Evolutionary conservation across 345 rosid species (phyloP), one percentile per base, ranked within the genome.

Genomic region (Pugionium dolabratum): DNA sequence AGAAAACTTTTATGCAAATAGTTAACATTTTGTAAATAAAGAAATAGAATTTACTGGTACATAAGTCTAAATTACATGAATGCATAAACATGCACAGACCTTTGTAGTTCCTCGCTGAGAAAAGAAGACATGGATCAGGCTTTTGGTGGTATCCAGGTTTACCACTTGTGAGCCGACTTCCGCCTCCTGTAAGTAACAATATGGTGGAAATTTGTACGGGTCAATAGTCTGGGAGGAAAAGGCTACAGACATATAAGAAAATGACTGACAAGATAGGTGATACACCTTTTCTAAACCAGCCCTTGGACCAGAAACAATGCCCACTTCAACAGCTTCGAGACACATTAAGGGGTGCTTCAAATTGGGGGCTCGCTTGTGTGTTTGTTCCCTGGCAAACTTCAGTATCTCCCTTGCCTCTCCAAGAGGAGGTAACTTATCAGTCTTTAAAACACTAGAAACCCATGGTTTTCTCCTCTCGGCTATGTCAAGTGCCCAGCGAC

Each of bases 371-470:
- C 48, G 90, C 78, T 78, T 90, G 46, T 66, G 83, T 44, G 84
- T 79, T 72, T 94, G 91, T 29, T 69, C 84, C 77, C 89, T 85
- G 4, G 83, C 97, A 84, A 90, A 88, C 62, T 81, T 85, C 76
- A 90, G 75, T 72, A 88, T 90, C 74, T 94, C 89, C 77, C 89
- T 83, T 56, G 96, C 96, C 72, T 94, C 97, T 37, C 89, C 91
- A 65, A 90, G 91, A 52, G 99, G 68, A 68, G 86, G 92, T 67
- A 94, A 62, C 76, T 85, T 94, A 74, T 85, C 88, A 18, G 96
- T 86, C 80, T 65, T 90, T 59, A 79, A 81, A 70, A 94, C 83
- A 73, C 86, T 88, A 51, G 81, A 71, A 74, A 90, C 76, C 99
- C 99, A 90, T 27, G 99, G 97, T 64, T 70, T 94, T 75, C 79